Conservation (phyloP, 1,284 basidiomycete species). For the Cutaneotrichosporon arboriforme region DNA sequence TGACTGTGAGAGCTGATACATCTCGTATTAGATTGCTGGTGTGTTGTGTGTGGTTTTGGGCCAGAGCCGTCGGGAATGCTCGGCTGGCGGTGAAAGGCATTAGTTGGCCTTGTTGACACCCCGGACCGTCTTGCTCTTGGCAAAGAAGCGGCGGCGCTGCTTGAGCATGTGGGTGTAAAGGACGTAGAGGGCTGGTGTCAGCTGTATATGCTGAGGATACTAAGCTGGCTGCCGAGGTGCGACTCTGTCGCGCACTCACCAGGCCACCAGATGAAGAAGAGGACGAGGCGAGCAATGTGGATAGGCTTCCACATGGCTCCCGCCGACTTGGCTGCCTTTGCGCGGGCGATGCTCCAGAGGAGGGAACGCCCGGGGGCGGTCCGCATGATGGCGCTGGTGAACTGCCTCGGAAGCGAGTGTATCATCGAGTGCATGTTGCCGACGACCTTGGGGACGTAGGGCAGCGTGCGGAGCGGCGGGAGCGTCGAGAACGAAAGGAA, state of each 20-base stretch:
- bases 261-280: slow-evolving; percentile 88
- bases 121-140: slow-evolving; percentile 45
- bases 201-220: too few species aligned
- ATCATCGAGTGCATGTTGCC: slow-evolving; percentile 19
- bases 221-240: too few species aligned
- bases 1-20: too few species aligned
- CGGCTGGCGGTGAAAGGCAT: neutral
- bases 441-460: slow-evolving; percentile 22
- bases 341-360: slow-evolving; percentile 31
- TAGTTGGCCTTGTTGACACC: slow-evolving; percentile 23
- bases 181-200: slow-evolving; percentile 63
- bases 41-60: too few species aligned
- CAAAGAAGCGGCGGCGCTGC: slow-evolving; percentile 72
- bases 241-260: too few species aligned
- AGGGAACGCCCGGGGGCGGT: slow-evolving; percentile 26
- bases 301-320: slow-evolving; percentile 31
- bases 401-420: slow-evolving; percentile 24
- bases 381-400: slow-evolving; percentile 21
- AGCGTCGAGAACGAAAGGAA: slow-evolving; percentile 75
- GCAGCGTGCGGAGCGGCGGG: slow-evolving; percentile 53
- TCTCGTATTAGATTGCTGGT: too few species aligned
- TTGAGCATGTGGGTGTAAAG: slow-evolving; percentile 86
- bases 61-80: neutral
- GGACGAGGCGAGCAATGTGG: slow-evolving; percentile 55
- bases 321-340: slow-evolving; percentile 10